Conservation (phyloP, 108 stramenopile genomes). For the Phaeodactylum tricornutum region DNA sequence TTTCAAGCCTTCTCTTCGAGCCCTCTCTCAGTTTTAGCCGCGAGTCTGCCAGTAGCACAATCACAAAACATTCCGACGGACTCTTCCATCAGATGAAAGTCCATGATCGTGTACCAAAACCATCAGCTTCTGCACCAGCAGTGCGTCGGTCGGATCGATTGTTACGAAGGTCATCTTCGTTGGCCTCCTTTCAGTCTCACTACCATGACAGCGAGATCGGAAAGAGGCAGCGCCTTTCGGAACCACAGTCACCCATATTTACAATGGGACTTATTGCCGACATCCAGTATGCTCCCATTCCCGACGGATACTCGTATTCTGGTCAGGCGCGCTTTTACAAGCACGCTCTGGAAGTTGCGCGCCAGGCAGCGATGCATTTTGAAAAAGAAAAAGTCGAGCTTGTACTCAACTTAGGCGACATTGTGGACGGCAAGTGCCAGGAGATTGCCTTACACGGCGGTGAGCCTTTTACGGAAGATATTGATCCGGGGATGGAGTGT, state of each 20-base stretch:
- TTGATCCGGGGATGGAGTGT: conserved; percentile 9
- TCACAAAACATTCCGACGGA: too few relatives aligned
- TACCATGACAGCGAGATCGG: too few relatives aligned
- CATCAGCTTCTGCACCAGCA: too few relatives aligned
- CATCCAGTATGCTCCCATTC: conserved; percentile 82
- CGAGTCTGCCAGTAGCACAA: too few relatives aligned
- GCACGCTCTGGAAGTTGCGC: conserved; percentile 45
- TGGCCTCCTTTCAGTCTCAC: too few relatives aligned
- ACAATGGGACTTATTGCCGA: conserved; percentile 68
- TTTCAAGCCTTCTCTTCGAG: too few relatives aligned
- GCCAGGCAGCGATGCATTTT: conserved; percentile 55
- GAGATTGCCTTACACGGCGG: conserved; percentile 26
- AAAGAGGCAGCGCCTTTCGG: too few relatives aligned
- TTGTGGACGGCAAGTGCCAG: conserved; percentile 78
- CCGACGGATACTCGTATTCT: conserved; percentile 54
- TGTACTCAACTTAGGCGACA: conserved; percentile 76
- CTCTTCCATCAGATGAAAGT: too few relatives aligned
- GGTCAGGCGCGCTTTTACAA: conserved; percentile 71
- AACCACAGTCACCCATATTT: conserved; percentile 18
- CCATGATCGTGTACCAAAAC: too few relatives aligned
- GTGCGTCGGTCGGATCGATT: too few relatives aligned
- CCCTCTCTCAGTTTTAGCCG: too few relatives aligned
- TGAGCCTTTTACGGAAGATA: conserved; percentile 6
- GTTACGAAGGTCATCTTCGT: too few relatives aligned
- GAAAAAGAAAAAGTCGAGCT: conserved; percentile 34